Evolutionary conservation across 805 yeast genomes (phyloP), one percentile per base, ranked within the genome.

Genomic region (Lipomyces yamanashiensis): DNA sequence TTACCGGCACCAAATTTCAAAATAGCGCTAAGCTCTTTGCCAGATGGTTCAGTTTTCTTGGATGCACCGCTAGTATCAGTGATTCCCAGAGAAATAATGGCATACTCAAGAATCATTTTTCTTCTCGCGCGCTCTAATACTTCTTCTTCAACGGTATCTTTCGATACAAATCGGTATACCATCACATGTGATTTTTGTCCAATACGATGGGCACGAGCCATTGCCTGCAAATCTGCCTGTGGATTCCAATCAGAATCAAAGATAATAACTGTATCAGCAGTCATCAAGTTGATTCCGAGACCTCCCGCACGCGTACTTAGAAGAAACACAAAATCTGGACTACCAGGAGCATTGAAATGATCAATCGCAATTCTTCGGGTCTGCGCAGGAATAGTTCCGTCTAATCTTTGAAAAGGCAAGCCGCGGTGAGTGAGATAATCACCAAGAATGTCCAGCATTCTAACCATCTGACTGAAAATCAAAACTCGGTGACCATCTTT

Each of bases 161-260:
- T 95, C 63, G 97, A 88, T n/a, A 95, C 98, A 79, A 95, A 90
- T 74, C 99, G 82, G 75, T 95, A 95, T 17, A 95, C 98, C 86
- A 91, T 90, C 43, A 95, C 99, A 77, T 95, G 99, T 72, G 90
- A 92, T 77, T 92, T 95, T 76, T 95, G 99, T n/a, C 99, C 99
- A 74, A 95, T 95, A 81, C 99, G 87, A 78, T 95, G 99, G 2
- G 99, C 99, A 78, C 99, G 86, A 0, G 99, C 99, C 99, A 95
- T 95, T 0, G 99, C 99, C 78, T 95, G 99, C 72, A 95, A 81
- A 82, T 95, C 99, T 0, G 99, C 99, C 76, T 95, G 99, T 0
- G 99, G 99, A 74, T 95, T 95, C 99, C 99, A 95, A 79, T 95
- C 99, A 4, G 97, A 90, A 77, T 95, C 99, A 77, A 95, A 95